Evolutionary conservation across 2,329 filamentous ascomycete species (phyloP).

Genomic region (Blastomyces gilchristii): DNA sequence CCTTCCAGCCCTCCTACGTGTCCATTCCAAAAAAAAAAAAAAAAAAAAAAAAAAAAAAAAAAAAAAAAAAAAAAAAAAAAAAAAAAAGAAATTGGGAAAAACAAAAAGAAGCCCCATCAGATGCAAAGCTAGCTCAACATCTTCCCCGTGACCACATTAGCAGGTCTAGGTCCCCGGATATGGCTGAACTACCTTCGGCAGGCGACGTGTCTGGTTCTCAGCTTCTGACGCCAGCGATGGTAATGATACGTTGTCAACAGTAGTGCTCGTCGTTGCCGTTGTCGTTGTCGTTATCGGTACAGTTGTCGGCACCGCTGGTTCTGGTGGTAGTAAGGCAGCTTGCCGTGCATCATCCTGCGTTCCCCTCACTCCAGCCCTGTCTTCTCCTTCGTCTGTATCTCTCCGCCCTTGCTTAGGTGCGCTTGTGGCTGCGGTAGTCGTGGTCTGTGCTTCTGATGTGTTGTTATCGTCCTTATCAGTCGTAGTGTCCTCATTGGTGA

Average conservation of each 20-base stretch:
- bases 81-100: background rate
- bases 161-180: background rate
- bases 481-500: conserved; percentile 8
- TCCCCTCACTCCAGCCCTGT: conserved; percentile 33
- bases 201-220: conserved; percentile 3
- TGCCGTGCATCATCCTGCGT: conserved; percentile 28
- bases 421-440: conserved; percentile 29
- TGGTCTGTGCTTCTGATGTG: conserved; percentile 30
- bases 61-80: no score
- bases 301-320: background rate
- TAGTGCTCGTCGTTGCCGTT: background rate
- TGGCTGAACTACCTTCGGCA: background rate
- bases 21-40: background rate
- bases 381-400: conserved; percentile 13
- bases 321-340: conserved; percentile 4
- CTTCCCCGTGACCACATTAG: background rate
- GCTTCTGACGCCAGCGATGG: background rate
- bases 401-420: background rate
- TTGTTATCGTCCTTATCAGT: conserved; percentile 11
- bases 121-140: background rate
- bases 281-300: background rate
- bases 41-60: background rate
- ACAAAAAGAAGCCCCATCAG: background rate
- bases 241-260: background rate
- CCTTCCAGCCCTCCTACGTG: background rate